Conservation (phyloP, 768 basidiomycete genomes). For the Tephrocybe sp. region DNA sequence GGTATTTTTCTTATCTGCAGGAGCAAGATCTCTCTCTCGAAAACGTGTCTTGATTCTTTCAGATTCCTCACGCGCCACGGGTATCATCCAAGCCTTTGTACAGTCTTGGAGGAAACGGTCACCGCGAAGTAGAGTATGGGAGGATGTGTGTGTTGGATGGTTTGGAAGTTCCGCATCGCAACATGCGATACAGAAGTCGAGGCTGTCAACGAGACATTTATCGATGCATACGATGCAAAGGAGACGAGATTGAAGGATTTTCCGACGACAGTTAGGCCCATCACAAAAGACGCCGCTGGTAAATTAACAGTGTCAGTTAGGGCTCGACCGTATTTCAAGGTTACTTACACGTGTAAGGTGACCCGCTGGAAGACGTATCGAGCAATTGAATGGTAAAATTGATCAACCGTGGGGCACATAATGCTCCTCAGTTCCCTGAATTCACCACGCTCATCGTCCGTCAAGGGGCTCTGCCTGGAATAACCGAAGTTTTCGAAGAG, state of each 20-base stretch:
- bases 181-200: conserved; percentile 6
- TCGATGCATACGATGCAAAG: conserved; percentile 2
- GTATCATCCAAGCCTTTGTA: conserved; percentile 1
- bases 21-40: not conserved
- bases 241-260: conserved; percentile 4
- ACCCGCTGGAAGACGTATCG: not conserved
- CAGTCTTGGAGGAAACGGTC: conserved; percentile 2
- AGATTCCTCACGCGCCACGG: not conserved
- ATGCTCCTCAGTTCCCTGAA: not conserved
- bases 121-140: conserved; percentile 4
- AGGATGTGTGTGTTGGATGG: not conserved
- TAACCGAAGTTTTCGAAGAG: not conserved
- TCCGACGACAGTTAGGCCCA: not conserved
- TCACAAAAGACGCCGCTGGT: not conserved
- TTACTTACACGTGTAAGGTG: conserved; percentile 1
- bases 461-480: not conserved
- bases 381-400: conserved; percentile 5
- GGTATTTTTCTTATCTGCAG: not conserved
- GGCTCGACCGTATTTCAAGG: too few species aligned
- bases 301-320: too few species aligned
- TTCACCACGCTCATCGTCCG: not conserved
- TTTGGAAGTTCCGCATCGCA: not conserved
- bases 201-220: not conserved
- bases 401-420: not conserved
- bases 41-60: conserved; percentile 6